Evolutionary conservation across 495 filamentous ascomycete species (phyloP), one percentile per base, ranked within the genome.

Genomic region (Chaetomium tenue): DNA sequence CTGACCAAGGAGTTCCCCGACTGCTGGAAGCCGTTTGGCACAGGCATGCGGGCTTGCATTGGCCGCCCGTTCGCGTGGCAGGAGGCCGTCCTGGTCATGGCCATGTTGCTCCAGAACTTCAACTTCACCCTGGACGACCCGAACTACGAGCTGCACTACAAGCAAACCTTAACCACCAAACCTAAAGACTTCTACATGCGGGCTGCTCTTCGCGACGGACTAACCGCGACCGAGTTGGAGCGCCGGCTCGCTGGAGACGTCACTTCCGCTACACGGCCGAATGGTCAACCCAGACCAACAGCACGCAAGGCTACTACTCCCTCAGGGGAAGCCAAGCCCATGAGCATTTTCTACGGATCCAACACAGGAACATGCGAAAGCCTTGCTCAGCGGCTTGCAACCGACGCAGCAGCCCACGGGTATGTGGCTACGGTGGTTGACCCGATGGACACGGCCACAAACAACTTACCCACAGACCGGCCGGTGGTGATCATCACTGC

Each of bases 361-460:
- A 91, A 92, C 66, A 86, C 85, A 5, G 89, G 90, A 3, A 93
- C 90, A 15, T 93, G 89, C 69, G 87, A 91, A 68, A 77, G 84
- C 3, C 78, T 93, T 40, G 88, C 89, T 2, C 81, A 86, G 65
- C 77, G 81, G 54, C 70, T 91, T 16, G 87, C 87, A 7, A 78
- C 79, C 59, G 82, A 84, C 70, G 88, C 88, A 3, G 64, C 72
- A 20, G 68, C 70, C 5, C 83, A 87, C 66, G 89, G 88, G 0
- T 90, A 83, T 66, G 67, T 70, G 3, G 86, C 86, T 7, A 72
- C 81, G 9, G 70, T 80, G 57, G 74, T 88, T 12, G 81, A 83
- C 23, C 74, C 79, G 3, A 70, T 92, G 63, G 86, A 93, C 66
- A 79, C 84, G 1, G 87, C 86, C 0, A 83, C 83, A 42, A 80